Base-by-base conservation (phyloP, 257 asterid species). In the Ophiorrhiza pumila region DNA sequence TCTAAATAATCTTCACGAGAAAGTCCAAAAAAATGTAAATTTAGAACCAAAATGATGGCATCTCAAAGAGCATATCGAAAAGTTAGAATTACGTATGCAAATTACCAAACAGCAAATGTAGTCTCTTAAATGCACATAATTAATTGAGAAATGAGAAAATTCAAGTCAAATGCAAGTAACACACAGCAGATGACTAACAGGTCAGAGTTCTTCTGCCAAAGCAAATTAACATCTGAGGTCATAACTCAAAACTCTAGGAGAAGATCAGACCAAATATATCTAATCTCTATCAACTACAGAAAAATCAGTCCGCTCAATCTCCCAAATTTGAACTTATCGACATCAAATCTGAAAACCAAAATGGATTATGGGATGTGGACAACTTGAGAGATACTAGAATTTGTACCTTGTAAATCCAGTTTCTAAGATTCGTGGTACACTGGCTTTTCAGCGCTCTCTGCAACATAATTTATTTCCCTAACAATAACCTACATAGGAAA, bases 391-490 rank as follows among this genome's bases (percentile, higher is more conserved):
- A 27, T 15, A 13, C 18, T 7, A 15, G n/a, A 68, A 29, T 43
- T 37, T 49, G 69, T 68, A 91, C 96, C 87, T 76, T 71, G 45
- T 32, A 81, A 73, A 66, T 78, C 81, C 42, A 65, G 59, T 79
- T 77, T 85, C 71, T 59, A 57, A 50, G 58, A 65, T 70, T 83
- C 69, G 50, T 77, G 78, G 70, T 45, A 25, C 34, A 71, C 47
- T 46, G 74, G 64, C 42, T 46, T 76, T 11, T 23, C 60, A 69
- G 76, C 78, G 59, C 42, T 67, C 80, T 79, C 82, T 66, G 86
- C 74, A 37, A 91, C 90, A 70, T 82, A 87, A 83, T 90, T 88
- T 64, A 93, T 65, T 80, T 87, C 95, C 72, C 53, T 80, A 45
- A 87, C 99, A 68, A 1, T 17, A 41, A 91, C 90, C 97, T 91